phyloP scores from a whole-genome alignment of 495 filamentous ascomycete species.

The Neurospora cerealis region DNA sequence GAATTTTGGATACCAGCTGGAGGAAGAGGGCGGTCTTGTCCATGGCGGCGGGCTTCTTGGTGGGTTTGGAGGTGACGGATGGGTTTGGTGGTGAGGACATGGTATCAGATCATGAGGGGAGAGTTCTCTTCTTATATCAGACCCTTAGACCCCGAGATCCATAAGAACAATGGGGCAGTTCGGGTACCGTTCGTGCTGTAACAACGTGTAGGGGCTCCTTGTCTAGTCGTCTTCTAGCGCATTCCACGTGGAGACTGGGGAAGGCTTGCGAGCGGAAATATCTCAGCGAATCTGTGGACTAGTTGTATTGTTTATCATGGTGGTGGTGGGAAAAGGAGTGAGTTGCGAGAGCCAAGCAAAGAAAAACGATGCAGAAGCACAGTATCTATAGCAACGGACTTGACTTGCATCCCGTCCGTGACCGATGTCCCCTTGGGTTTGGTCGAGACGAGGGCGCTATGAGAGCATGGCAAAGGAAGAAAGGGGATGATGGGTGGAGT shows the following conservation, averaged over 20 bases:
- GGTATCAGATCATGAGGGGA: background rate
- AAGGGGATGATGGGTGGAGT: background rate
- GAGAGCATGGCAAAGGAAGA: background rate
- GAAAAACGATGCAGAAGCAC: background rate
- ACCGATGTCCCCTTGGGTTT: background rate
- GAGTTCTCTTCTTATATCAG: background rate
- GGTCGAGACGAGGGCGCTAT: background rate
- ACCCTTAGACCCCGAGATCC: background rate
- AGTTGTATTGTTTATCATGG: background rate
- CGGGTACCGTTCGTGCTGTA: background rate
- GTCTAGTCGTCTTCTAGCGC: background rate
- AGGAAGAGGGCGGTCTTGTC: conserved; percentile 31
- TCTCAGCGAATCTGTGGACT: background rate
- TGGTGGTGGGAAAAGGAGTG: background rate
- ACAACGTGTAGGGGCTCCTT: background rate
- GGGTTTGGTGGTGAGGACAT: background rate
- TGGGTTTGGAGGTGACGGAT: background rate
- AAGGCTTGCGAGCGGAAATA: background rate
- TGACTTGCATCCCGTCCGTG: background rate
- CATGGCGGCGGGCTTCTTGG: background rate
- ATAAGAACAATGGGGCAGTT: background rate
- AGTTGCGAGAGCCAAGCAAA: background rate
- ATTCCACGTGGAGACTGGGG: background rate
- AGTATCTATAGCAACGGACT: background rate
- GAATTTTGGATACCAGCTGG: conserved; percentile 47